These are phyloP conservation scores for Yamadazyma aaseri DNA, from an alignment of 1,139 yeast genomes.

Conservation along the genomic window DNA sequence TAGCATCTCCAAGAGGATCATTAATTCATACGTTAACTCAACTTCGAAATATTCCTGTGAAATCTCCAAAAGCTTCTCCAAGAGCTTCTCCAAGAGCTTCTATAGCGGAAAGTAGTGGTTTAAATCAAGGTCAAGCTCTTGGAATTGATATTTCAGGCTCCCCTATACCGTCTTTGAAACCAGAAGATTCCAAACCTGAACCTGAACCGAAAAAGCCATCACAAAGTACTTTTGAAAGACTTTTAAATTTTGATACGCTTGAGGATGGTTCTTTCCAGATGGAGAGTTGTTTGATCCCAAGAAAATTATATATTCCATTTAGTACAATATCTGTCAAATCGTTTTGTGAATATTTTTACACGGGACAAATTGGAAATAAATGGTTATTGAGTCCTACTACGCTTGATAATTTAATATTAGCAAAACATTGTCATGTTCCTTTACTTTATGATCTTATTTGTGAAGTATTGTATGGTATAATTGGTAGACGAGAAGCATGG, in stretches of 20 bases:
- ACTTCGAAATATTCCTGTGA: constrained; percentile 39
- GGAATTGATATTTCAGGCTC: constrained; percentile 19
- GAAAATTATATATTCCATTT: constrained; percentile 68
- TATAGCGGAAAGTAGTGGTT: constrained; percentile 18
- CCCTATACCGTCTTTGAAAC: constrained; percentile 23
- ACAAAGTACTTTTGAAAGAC: constrained; percentile 1
- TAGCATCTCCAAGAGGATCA: constrained; percentile 44
- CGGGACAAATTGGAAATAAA: constrained; percentile 75
- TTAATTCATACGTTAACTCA: constrained; percentile 43
- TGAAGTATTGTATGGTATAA: constrained; percentile 66
- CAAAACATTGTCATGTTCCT: constrained; percentile 66
- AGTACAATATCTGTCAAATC: constrained; percentile 60
- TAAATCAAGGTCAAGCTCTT: constrained; percentile 19
- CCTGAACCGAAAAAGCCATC: constrained; percentile 1
- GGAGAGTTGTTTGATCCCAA: constrained; percentile 65
- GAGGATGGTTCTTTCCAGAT: constrained; percentile 34
- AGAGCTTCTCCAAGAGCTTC: constrained; percentile 52
- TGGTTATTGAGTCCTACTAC: constrained; percentile 70
- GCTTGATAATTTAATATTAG: constrained; percentile 58
- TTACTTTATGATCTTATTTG: constrained; percentile 63
- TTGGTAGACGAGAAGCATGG: constrained; percentile 61
- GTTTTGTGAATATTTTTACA: constrained; percentile 68
- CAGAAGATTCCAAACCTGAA: constrained; percentile 5
- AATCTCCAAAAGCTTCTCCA: constrained; percentile 44
- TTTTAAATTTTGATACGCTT: constrained; percentile 35